Percentiles rank a stretch among this genome's conserved stretches.
Evolutionary conservation across 2,329 filamentous ascomycete species (phyloP).

Genomic region (Coniella vitis): DNA sequence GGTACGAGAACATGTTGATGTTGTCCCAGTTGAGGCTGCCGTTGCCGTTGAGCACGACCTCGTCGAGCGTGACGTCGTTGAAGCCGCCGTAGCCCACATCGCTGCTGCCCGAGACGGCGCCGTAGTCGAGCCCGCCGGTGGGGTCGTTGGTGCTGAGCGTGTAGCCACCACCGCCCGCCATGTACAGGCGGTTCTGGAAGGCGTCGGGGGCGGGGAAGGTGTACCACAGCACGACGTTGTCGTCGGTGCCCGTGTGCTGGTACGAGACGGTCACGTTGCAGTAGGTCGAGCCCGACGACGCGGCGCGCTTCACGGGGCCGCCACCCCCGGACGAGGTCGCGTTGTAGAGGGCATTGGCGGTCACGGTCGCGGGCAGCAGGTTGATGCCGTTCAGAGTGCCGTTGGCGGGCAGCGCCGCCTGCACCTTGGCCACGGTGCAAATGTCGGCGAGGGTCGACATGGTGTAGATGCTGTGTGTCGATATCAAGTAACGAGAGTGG

Average conservation of each 20-base stretch:
- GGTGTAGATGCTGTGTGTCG: neutral
- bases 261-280: slow-evolving; percentile 32
- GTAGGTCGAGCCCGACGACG: slow-evolving; percentile 23
- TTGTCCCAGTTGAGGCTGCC: slow-evolving; percentile 45
- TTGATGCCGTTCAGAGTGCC: slow-evolving; percentile 34
- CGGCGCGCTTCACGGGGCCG: slow-evolving; percentile 13
- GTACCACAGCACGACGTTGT: slow-evolving; percentile 28
- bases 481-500: neutral
- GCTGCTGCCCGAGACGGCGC: slow-evolving; percentile 33
- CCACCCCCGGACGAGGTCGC: slow-evolving; percentile 19
- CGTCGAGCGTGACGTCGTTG: slow-evolving; percentile 26
- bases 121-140: slow-evolving; percentile 35
- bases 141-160: slow-evolving; percentile 26
- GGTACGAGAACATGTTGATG: slow-evolving; percentile 43
- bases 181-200: slow-evolving; percentile 39
- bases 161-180: slow-evolving; percentile 37
- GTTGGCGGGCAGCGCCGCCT: slow-evolving; percentile 33
- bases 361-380: slow-evolving; percentile 33
- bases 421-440: slow-evolving; percentile 36
- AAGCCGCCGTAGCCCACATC: slow-evolving; percentile 39
- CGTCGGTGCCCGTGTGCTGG: slow-evolving; percentile 26
- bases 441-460: slow-evolving; percentile 30
- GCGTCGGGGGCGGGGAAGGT: slow-evolving; percentile 28
- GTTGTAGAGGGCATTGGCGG: slow-evolving; percentile 32
- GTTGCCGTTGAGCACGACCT: slow-evolving; percentile 37